Evolutionary conservation across 257 asterid genomes (phyloP), one percentile per base, ranked within the genome.

Genomic region (Primulina huaijiensis): DNA sequence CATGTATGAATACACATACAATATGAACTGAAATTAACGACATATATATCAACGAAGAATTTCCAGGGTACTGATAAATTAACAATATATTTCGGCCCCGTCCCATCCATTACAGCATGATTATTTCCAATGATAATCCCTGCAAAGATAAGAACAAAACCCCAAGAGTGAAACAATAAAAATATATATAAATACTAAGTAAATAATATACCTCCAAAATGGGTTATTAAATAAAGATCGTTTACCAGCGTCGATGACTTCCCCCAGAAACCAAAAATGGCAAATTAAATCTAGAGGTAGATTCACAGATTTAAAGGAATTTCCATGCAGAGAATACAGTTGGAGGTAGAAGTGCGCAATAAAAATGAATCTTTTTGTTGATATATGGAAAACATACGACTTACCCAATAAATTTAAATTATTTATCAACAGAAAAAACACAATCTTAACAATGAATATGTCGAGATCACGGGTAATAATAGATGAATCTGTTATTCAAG

Each of bases 241-340:
- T 43, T 11, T 43, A 14, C 14, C 55, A 14, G 55, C 55, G 14
- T 43, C 7, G 8, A 61, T 69, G 74, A 66, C 83, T 74, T 74
- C 43, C 34, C 10, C 12, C 70, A 57, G 73, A 62, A 70, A 43
- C 90, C 80, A 67, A 60, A 83, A 59, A 79, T 81, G 69, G 90
- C 63, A 87, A 78, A 69, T 60, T 9, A 59, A 64, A 79, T 71
- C 75, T 59, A 67, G 7, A 23, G 5, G 37, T 17, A 65, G 40
- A 60, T 67, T 71, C 59, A 56, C 30, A 52, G 33, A 71, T 30
- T 52, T 59, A 43, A 23, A 4, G 11, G 38, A 65, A 27, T 16
- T 33, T 61, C 61, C 67, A 70, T 50, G 57, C 57, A 50, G 20
- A 50, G 46, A 38, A 64, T 55, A 64, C 67, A 60, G 72, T 71